Evolutionary conservation across 371 early-diverging fungal species (phyloP).

Genomic region (Saksenaea vasiformis): DNA sequence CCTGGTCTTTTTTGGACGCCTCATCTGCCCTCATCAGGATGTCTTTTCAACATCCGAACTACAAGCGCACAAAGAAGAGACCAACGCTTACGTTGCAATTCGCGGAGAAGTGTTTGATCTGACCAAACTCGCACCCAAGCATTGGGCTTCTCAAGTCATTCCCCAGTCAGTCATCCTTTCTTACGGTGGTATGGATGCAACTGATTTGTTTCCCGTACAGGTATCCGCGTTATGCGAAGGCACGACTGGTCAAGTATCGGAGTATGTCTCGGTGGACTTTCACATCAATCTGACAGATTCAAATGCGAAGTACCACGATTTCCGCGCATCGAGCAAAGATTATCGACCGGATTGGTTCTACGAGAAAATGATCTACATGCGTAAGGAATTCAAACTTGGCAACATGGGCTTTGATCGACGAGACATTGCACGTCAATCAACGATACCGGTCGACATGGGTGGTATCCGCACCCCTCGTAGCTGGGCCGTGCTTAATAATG

Average conservation of each 20-base stretch:
- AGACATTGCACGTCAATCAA: conserved; percentile 7
- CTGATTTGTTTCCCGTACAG: conserved; percentile 66
- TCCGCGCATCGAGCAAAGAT: conserved; percentile 6
- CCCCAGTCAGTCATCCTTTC: conserved; percentile 43
- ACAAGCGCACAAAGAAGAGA: conserved; percentile 35
- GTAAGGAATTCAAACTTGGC: conserved; percentile 29
- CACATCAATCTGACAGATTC: conserved; percentile 19
- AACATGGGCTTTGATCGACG: conserved; percentile 11
- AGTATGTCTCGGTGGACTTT: conserved; percentile 15
- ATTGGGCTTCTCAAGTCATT: conserved; percentile 45
- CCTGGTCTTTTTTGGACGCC: conserved; percentile 75
- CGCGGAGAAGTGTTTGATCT: conserved; percentile 69
- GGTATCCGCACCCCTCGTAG: conserved; percentile 21
- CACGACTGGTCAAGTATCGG: conserved; percentile 8
- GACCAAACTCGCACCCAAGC: conserved; percentile 48
- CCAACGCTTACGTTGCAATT: conserved; percentile 49
- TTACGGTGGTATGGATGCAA: conserved; percentile 61
- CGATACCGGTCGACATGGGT: conserved; percentile 8
- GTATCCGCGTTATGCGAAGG: conserved; percentile 34
- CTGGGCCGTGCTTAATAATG: conserved; percentile 58
- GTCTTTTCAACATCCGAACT: conserved; percentile 59
- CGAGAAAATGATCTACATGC: conserved; percentile 31
- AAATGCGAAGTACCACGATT: conserved; percentile 20
- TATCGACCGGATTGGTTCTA: conserved; percentile 30
- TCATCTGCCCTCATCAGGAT: conserved; percentile 80